A percentile compares a stretch with the other conserved stretches of the same genome.
These are phyloP conservation scores for Trichoderma harzianum DNA, from an alignment of 2,329 filamentous ascomycete genomes.

Conservation along the genomic window DNA sequence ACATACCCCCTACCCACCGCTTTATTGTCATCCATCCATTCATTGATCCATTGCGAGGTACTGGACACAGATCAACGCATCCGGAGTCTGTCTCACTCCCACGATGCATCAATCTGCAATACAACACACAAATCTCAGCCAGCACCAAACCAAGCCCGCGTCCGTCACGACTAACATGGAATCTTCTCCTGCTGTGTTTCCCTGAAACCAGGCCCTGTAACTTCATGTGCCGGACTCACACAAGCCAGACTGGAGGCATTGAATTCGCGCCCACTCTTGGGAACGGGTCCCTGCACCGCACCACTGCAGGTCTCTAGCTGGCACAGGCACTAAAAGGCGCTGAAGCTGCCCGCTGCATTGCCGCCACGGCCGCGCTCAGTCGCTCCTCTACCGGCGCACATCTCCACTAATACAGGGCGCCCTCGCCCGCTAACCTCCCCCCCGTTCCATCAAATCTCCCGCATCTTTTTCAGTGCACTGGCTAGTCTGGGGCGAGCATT, in stretches of 20 bases:
- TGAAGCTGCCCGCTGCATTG: slow-evolving; percentile 5
- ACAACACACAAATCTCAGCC: not conserved
- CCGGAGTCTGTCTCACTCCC: not conserved
- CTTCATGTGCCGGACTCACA: not conserved
- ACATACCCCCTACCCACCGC: not conserved
- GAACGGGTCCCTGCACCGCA: slow-evolving; percentile 15
- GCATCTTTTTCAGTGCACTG: slow-evolving; percentile 8
- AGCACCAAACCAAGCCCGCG: not conserved
- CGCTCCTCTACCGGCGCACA: not conserved
- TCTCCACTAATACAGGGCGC: slow-evolving; percentile 14
- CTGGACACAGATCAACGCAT: not conserved
- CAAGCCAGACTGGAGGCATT: not conserved
- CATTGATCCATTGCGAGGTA: not conserved
- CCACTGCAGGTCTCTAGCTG: not conserved
- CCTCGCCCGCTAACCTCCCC: slow-evolving; percentile 5
- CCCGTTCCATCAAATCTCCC: slow-evolving; percentile 17
- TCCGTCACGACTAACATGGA: not conserved
- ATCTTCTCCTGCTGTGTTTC: not conserved
- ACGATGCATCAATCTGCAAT: not conserved
- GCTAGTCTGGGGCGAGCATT: slow-evolving; percentile 15
- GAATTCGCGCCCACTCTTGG: slow-evolving; percentile 4
- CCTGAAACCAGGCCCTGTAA: slow-evolving; percentile 14
- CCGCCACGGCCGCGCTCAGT: slow-evolving; percentile 9
- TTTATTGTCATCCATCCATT: not conserved
- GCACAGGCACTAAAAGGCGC: not conserved